Evolutionary conservation across 2,329 filamentous ascomycete species (phyloP), one percentile per base, ranked within the genome.

Genomic region (Stemphylium lycopersici): DNA sequence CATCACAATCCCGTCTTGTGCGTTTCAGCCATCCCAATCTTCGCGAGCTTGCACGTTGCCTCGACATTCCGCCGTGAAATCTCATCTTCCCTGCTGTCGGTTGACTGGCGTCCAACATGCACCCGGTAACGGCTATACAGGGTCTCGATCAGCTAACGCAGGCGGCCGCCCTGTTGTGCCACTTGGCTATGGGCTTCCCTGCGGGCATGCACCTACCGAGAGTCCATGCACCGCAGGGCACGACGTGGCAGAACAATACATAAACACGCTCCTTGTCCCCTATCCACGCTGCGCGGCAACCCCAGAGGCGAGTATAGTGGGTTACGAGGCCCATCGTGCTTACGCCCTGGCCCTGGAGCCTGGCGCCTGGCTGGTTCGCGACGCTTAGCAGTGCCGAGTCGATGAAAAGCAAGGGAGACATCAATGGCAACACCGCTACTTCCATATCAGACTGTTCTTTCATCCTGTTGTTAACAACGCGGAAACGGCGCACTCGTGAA

Each of bases 1-100:
- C 47, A 36, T 52, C 51, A 60, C 62, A 57, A 57, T 61, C 58
- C 56, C 53, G 48, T 34, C 38, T 24, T 45, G 41, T n/a, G 26
- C 5, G 26, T 43, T 31, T 32, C 34, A 48, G 48, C 44, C 31
- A 31, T 42, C 15, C 24, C 10, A 24, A 36, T 54, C 39, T 50
- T 31, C 39, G n/a, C 26, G 11, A 16, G 44, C 16, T 26, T 20
- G 44, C 16, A 6, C 7, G 22, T 31, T n/a, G 16, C 24, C 16
- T 15, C n/a, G 8, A 24, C n/a, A 10, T 15, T 16, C 18, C 37
- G 37, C 20, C 18, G 6, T 13, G 37, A 12, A 16, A 31, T 16
- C 7, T 22, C 26, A 31, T 16, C 7, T 22, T 11, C 39, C 22
- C 13, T 11, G n/a, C 3, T n/a, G 22, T 20, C 18, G 8, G 26